Percentiles rank a stretch among this genome's conserved stretches.
These are phyloP conservation scores for Thraustochytrium striatum DNA, from an alignment of 352 stramenopile genomes.

Conservation along the genomic window DNA sequence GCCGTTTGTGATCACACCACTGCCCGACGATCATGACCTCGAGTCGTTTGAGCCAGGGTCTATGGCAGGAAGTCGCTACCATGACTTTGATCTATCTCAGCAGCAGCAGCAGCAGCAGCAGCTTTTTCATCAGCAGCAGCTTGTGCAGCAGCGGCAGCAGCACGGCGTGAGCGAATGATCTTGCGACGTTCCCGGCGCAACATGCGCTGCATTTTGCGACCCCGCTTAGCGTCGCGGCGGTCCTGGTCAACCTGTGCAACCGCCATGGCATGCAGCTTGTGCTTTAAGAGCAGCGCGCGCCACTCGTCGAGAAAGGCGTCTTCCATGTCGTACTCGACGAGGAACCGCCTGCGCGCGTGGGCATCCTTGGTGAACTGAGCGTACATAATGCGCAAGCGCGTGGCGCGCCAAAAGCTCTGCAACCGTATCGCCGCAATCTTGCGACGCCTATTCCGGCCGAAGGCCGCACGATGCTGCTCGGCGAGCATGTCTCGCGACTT, in stretches of 20 bases:
- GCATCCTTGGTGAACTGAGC: background rate
- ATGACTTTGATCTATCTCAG: background rate
- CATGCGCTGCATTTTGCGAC: background rate
- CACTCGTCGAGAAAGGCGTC: conserved; percentile 16
- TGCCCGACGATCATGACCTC: background rate
- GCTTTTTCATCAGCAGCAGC: background rate
- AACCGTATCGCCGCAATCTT: background rate
- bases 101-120: background rate
- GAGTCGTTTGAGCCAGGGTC: background rate
- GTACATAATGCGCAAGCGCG: background rate
- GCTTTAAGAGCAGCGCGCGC: background rate
- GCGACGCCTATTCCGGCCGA: background rate
- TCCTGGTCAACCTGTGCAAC: background rate
- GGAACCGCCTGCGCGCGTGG: background rate
- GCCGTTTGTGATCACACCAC: background rate
- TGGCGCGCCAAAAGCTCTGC: conserved; percentile 10
- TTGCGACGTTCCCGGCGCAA: background rate
- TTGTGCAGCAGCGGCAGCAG: background rate
- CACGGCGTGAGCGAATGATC: background rate
- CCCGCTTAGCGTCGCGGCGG: background rate
- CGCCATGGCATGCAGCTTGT: background rate
- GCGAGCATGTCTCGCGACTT: background rate
- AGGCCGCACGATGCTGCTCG: background rate
- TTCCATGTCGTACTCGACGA: conserved; percentile 32
- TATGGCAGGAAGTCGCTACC: background rate